Evolutionary conservation across 768 basidiomycete species (phyloP).

Genomic region (Polyporus arcularius): DNA sequence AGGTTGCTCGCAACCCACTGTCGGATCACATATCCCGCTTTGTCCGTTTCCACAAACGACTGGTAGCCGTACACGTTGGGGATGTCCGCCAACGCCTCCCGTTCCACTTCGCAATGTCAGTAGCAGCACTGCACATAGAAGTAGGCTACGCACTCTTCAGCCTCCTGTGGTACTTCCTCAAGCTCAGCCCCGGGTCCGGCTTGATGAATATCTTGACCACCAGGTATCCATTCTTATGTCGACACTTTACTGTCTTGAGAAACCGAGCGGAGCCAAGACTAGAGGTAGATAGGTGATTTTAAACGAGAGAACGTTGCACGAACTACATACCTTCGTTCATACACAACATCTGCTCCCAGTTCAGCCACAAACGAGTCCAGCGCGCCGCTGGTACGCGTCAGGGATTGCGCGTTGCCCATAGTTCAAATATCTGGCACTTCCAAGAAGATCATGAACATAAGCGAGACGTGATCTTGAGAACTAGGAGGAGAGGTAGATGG

Average conservation of each 20-base stretch:
- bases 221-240: conserved; percentile 79
- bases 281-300: background rate
- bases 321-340: conserved; percentile 80
- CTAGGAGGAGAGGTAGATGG: too few relatives aligned
- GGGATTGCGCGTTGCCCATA: conserved; percentile 82
- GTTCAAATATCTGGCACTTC: background rate
- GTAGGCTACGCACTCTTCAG: conserved; percentile 62
- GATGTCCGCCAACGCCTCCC: conserved; percentile 81
- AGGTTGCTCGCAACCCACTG: conserved; percentile 95
- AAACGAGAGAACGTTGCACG: background rate
- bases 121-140: background rate
- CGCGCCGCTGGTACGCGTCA: conserved; percentile 75
- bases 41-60: conserved; percentile 90
- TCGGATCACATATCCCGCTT: conserved; percentile 91
- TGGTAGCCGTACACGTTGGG: conserved; percentile 90
- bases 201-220: conserved; percentile 97
- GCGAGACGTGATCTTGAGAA: too few relatives aligned
- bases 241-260: conserved; percentile 81
- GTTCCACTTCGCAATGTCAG: conserved; percentile 59
- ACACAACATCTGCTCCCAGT: conserved; percentile 81
- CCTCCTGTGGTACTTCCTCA: conserved; percentile 71
- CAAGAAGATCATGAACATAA: background rate
- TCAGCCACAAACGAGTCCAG: conserved; percentile 92
- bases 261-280: conserved; percentile 75
- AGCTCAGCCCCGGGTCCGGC: conserved; percentile 80